Conservation (phyloP, 2,329 filamentous ascomycete genomes). For the Aspergillus puulaauensis region DNA sequence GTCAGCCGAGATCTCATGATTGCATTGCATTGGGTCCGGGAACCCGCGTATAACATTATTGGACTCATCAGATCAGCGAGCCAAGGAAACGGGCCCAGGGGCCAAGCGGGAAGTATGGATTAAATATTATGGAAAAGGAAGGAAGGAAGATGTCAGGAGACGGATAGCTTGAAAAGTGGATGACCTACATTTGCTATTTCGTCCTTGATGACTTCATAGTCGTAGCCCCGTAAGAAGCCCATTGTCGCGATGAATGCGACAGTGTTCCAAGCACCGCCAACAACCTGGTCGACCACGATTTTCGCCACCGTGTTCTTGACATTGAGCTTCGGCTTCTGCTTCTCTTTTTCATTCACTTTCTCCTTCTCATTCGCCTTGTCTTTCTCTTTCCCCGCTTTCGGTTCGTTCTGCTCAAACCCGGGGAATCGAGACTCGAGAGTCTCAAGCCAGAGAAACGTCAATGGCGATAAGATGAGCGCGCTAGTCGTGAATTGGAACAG, state of each 20-base stretch:
- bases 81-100: neutral
- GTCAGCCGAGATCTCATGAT: neutral
- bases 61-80: neutral
- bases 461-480: constrained; percentile 54
- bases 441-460: constrained; percentile 61
- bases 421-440: constrained; percentile 56
- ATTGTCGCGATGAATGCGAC: constrained; percentile 57
- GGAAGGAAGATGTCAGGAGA: no score
- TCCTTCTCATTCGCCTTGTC: constrained; percentile 6
- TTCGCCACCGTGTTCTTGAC: constrained; percentile 48
- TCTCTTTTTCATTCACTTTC: constrained; percentile 9
- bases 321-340: constrained; percentile 23
- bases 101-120: neutral
- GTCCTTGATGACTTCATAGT: constrained; percentile 29
- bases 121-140: neutral
- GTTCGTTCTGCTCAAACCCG: constrained; percentile 28
- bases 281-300: constrained; percentile 58
- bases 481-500: constrained; percentile 57
- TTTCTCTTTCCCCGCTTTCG: neutral
- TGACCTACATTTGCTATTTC: constrained; percentile 34
- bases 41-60: neutral
- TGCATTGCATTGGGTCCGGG: neutral
- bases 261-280: constrained; percentile 58
- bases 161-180: neutral
- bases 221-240: constrained; percentile 45